Base-by-base conservation (phyloP, 306 rosid species). In the Acacia crassicarpa region DNA sequence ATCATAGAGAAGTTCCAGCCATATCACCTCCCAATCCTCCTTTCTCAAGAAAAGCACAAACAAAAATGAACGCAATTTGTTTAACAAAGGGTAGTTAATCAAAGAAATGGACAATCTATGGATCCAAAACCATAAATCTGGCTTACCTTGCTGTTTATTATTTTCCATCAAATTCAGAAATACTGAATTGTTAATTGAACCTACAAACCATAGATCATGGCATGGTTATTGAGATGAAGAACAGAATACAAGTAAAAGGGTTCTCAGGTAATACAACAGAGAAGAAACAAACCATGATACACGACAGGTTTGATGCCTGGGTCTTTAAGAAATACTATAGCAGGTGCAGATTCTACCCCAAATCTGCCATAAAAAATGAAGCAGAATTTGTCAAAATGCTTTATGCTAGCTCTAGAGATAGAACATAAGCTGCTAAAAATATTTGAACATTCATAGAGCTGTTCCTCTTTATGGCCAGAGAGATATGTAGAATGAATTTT, bases 291-390 rank as follows among this genome's bases (percentile, higher is more conserved):
- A 85, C 97, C 99, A 79, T 95, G 94, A 85, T 91, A 82, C 81
- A 95, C 93, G 83, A 93, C 78, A 83, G 98, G 96, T 81, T 93
- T 91, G 86, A 89, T 86, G 78, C 98, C 99, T 35, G 98, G 97
- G 86, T 91, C 99, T 90, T 93, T 95, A 84, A 95, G 83, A 89
- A 95, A 84, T 78, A 93, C 94, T 72, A 92, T 78, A 59, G 99
- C 94, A 67, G 98, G 97, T 33, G 98, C 99, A 44, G 93, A 87
- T 82, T 95, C 97, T 84, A 93, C 97, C 80, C 85, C 99, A 86
- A 95, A 91, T 86, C 99, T 95, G 88, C 81, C 56, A 67, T 43
- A 69, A 79, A 81, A 69, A 49, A 48, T 25, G 66, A 77, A 81
- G 27, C 32, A 62, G 46, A 73, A 68, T n/a, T 1, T 32, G 19